Evolutionary conservation across 345 rosid species (phyloP).

Genomic region (Clausena lansium): DNA sequence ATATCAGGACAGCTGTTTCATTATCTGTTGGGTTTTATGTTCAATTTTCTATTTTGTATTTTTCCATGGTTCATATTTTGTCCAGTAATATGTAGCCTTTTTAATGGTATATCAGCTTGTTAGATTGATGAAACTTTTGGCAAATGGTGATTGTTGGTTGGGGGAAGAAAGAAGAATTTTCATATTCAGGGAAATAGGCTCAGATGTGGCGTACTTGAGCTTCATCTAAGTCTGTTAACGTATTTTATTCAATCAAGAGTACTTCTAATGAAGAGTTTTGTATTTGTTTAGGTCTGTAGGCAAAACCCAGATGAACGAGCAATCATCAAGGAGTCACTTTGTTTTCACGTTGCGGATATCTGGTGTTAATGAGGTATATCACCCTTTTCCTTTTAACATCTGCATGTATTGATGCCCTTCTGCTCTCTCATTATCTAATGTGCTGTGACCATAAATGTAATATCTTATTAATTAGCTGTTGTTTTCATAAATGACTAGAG

Average conservation of each 20-base stretch:
- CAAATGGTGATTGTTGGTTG: not conserved
- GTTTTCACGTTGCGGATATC: slow-evolving; percentile 86
- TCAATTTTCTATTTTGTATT: not conserved
- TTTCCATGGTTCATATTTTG: not conserved
- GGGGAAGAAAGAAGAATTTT: not conserved
- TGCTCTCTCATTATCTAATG: not conserved
- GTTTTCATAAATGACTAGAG: slow-evolving; percentile 38
- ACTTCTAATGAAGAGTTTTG: not conserved
- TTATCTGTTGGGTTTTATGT: not conserved
- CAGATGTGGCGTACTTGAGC: not conserved
- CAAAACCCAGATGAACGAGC: slow-evolving; percentile 94
- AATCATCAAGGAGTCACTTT: slow-evolving; percentile 95
- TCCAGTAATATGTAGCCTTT: not conserved
- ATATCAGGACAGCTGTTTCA: slow-evolving; percentile 13
- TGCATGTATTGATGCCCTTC: not conserved
- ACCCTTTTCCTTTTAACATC: not conserved
- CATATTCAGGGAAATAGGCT: not conserved
- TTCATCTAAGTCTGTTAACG: not conserved
- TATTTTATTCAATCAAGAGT: not conserved
- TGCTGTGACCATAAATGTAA: not conserved
- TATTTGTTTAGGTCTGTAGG: slow-evolving; percentile 72
- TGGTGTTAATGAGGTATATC: slow-evolving; percentile 78
- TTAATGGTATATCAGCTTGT: not conserved
- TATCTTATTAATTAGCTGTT: slow-evolving; percentile 11
- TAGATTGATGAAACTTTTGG: not conserved